phyloP scores from a whole-genome alignment of 2,329 filamentous ascomycete species.

The Tolypocladium capitatum region DNA sequence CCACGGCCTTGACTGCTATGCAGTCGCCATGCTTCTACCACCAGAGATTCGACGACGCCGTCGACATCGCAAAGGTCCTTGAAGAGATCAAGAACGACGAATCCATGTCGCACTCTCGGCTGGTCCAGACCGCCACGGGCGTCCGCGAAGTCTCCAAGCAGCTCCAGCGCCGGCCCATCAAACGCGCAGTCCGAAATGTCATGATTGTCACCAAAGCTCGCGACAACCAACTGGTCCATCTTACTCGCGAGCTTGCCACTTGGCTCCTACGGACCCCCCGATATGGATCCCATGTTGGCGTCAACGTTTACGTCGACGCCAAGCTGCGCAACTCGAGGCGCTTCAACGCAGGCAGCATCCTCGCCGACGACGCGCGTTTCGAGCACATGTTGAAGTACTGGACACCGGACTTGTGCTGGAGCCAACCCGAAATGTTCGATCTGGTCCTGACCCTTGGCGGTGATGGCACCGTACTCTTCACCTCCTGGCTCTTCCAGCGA shows the following conservation, averaged over 20 bases:
- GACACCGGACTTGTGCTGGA: slow-evolving; percentile 93
- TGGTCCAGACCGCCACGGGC: slow-evolving; percentile 89
- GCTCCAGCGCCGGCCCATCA: slow-evolving; percentile 81
- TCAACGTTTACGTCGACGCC: slow-evolving; percentile 96
- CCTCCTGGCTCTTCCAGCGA: slow-evolving; percentile 84
- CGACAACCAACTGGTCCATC: slow-evolving; percentile 80
- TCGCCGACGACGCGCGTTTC: slow-evolving; percentile 64
- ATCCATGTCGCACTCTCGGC: slow-evolving; percentile 80
- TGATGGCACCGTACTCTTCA: slow-evolving; percentile 78
- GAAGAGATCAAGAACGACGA: slow-evolving; percentile 88
- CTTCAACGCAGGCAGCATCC: slow-evolving; percentile 63
- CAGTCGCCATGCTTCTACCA: slow-evolving; percentile 97
- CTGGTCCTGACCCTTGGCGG: slow-evolving; percentile 80
- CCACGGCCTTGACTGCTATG: slow-evolving; percentile 44
- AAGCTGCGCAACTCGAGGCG: slow-evolving; percentile 81
- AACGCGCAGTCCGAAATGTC: slow-evolving; percentile 78
- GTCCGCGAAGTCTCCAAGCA: slow-evolving; percentile 95
- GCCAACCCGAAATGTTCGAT: slow-evolving; percentile 86
- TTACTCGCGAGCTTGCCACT: slow-evolving; percentile 75
- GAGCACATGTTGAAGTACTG: slow-evolving; percentile 83
- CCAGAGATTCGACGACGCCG: slow-evolving; percentile 88
- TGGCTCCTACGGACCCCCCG: slow-evolving; percentile 84
- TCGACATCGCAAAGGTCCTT: slow-evolving; percentile 87
- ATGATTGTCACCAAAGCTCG: slow-evolving; percentile 99
- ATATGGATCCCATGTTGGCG: slow-evolving; percentile 78